Base-by-base conservation (phyloP, 1,284 basidiomycete species). In the Sanguinoderma infundibulare region DNA sequence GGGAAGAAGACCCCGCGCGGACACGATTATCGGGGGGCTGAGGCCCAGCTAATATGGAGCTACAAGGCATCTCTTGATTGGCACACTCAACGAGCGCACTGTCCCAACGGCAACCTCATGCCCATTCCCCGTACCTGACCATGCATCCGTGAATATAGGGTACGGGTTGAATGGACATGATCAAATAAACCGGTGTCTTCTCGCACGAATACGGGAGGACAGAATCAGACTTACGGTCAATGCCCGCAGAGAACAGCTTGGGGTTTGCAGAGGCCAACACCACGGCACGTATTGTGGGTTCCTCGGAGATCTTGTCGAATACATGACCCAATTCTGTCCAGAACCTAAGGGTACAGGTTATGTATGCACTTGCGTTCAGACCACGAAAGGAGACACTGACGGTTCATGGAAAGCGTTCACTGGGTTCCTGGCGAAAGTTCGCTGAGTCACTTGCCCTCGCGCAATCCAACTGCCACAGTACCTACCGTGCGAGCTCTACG, bases 1-100 rank as follows among this genome's bases (percentile, higher is more conserved):
- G 97, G 96, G 1, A 95, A 98, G 90, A 98, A 98, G 78, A 92
- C 94, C 0, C 86, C 95, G 1, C 84, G 94, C 1, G 94, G n/a
- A n/a, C n/a, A n/a, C n/a, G n/a, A n/a, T n/a, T n/a, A n/a, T n/a
- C n/a, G n/a, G n/a, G n/a, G n/a, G n/a, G n/a, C n/a, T n/a, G n/a
- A n/a, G n/a, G n/a, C n/a, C n/a, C n/a, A n/a, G n/a, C n/a, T n/a
- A n/a, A n/a, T n/a, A n/a, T n/a, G n/a, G n/a, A n/a, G n/a, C n/a
- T n/a, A n/a, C n/a, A n/a, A n/a, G n/a, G n/a, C n/a, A n/a, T n/a
- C n/a, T n/a, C n/a, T n/a, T n/a, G n/a, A n/a, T n/a, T n/a, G n/a
- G n/a, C n/a, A n/a, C n/a, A n/a, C n/a, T n/a, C n/a, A n/a, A n/a
- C n/a, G n/a, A n/a, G n/a, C n/a, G n/a, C n/a, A n/a, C n/a, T n/a